phyloP scores from a whole-genome alignment of 2,329 filamentous ascomycete species.

The Hypomyces rosellus region DNA sequence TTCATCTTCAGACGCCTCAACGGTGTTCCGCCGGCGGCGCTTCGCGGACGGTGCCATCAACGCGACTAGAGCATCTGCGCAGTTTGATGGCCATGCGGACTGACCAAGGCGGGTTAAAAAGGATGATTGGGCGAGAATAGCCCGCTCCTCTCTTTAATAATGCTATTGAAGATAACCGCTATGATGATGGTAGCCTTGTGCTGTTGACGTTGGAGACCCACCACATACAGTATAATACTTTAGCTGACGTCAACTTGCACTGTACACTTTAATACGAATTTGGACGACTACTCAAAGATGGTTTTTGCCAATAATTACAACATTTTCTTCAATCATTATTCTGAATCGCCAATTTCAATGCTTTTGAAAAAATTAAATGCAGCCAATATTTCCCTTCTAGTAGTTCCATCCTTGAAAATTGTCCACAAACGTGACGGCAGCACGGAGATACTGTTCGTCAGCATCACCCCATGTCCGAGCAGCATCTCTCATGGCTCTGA shows the following conservation, averaged over 20 bases:
- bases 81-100: conserved; percentile 17
- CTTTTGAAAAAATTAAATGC: background rate
- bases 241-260: background rate
- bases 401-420: conserved; percentile 62
- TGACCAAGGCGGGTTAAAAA: background rate
- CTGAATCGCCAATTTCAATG: background rate
- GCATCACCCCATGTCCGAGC: conserved; percentile 68
- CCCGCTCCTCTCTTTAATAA: background rate
- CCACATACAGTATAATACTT: background rate
- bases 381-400: background rate
- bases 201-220: conserved; percentile 1
- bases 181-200: background rate
- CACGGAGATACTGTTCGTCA: conserved; percentile 57
- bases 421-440: conserved; percentile 66
- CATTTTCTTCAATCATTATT: background rate
- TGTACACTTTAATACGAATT: background rate
- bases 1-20: conserved; percentile 45
- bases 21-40: conserved; percentile 51
- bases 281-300: too few species aligned
- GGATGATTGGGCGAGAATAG: background rate
- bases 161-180: background rate
- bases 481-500: conserved; percentile 69
- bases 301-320: background rate
- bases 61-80: conserved; percentile 25
- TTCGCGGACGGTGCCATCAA: conserved; percentile 53